Percentiles rank a stretch among this genome's conserved stretches.
Conservation (phyloP, 441 rosid species). For the Sinapis alba region DNA sequence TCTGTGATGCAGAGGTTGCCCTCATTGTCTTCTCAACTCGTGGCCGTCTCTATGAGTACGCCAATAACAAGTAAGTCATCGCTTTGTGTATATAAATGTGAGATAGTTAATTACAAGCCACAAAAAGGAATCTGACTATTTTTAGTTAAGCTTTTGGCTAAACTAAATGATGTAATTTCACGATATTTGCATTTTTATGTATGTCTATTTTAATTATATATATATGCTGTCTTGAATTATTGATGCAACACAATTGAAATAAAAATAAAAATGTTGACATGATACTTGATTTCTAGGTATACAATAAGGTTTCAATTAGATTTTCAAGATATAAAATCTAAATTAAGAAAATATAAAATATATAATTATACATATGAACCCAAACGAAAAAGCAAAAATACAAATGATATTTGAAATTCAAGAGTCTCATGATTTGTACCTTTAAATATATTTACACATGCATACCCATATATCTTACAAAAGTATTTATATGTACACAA, state of each 20-base stretch:
- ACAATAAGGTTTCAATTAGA: background rate
- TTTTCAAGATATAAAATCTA: background rate
- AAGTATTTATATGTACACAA: slow-evolving; percentile 16
- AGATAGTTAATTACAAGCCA: background rate
- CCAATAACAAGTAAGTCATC: slow-evolving; percentile 51
- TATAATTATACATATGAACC: background rate
- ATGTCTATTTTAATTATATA: background rate
- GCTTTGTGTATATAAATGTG: background rate
- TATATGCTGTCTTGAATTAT: background rate
- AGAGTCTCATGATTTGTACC: background rate
- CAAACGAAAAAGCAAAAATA: background rate
- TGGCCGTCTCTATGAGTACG: slow-evolving; percentile 66
- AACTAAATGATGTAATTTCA: background rate
- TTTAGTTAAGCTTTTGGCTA: background rate
- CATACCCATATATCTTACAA: background rate
- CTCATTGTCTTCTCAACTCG: slow-evolving; percentile 65
- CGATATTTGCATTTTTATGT: background rate
- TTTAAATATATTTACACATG: background rate
- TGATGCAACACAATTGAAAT: background rate
- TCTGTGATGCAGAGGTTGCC: slow-evolving; percentile 63
- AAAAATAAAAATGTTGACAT: background rate
- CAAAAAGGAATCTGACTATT: background rate
- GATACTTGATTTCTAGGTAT: background rate
- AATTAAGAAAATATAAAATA: background rate
- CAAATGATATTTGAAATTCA: slow-evolving; percentile 2